Base-by-base conservation (phyloP, 176 grass and related monocot genomes). In the Pontederia crassipes region DNA sequence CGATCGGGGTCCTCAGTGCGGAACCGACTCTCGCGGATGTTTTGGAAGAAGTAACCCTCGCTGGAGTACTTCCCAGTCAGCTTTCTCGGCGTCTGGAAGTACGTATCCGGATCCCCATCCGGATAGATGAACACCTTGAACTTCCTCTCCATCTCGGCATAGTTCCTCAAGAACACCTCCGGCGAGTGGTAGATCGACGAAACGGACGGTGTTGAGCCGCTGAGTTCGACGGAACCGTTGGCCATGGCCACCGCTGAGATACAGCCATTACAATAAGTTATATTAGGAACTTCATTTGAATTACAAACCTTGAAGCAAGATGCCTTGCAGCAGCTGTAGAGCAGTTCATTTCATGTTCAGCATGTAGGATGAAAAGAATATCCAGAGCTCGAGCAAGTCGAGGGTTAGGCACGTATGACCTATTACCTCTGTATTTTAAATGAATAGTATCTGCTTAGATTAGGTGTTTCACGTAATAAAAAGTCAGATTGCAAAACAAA, bases 281-380 rank as follows among this genome's bases (percentile, higher is more conserved):
- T 69, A 57, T 16, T 63, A 16, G 4, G 52, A 70, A 11, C 17
- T 66, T 45, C 49, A 58, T 53, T 13, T 49, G 57, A 58, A 13
- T 24, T 61, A 53, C 69, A 55, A 85, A 88, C 93, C 93, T 98
- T 72, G 93, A 98, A 76, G 93, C 93, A 85, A 98, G 87, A 79
- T 98, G 93, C 53, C 93, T 87, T 71, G 80, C 93, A 65, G 87
- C 87, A 89, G 93, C 81, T 27, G 87, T 88, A 56, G 93, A 98
- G 69, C 87, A 98, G 67, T 98, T 98, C 93, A 92, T 98, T 82
- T 98, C 93, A 65, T 98, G 93, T 70, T 98, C 93, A 17, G 93
- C 93, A 79, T 98, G 93, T 15, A 98, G 81, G 75, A 98, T 92
- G 61, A 98, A 92, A 51, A 98, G 87, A 57, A 98, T 72, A 55